Evolutionary conservation across 495 filamentous ascomycete species (phyloP), one percentile per base, ranked within the genome.

Genomic region (Penicillium nucicola): DNA sequence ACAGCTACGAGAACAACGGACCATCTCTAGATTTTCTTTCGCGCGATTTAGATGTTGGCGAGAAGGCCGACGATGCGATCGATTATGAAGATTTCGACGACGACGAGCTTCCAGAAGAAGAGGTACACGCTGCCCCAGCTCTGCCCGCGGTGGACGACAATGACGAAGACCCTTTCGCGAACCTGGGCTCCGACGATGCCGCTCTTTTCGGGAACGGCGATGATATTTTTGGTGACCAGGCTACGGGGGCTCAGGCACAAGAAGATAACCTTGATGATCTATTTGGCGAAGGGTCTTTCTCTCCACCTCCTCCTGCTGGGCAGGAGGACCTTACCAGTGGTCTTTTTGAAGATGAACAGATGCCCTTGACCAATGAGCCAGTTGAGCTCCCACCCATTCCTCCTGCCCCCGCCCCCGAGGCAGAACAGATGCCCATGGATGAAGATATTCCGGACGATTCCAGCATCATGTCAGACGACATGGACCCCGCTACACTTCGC

Each of bases 1-100:
- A 77, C 49, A 72, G 58, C 23, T 69, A 71, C 42, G 62, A 71
- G 22, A 58, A 57, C 30, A 41, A 22, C 28, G 70, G 64, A 48
- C 64, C 67, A 13, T 47, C 63, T 18, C 61, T 79, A 12, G 76
- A 77, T 39, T 76, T 78, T 40, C 53, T 77, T 50, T 53, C 53
- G 13, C 66, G 74, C 43, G 77, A 78, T 8, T 65, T 86, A 41
- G 82, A 85, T 25, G 72, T 77, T 14, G 80, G 80, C 2, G 86
- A 90, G 53, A 92, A 91, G 61, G 88, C 85, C 8, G 86, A 86
- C 32, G 85, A 91, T 71, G 88, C 88, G 13, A 64, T 86, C 14
- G 93, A 99, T 68, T 99, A 84, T 57, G 92, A 89, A 63, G 92
- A 96, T 65, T 86, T 96, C 35, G 77, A 79, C 25, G 85, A 88